Conservation (phyloP, 2,329 filamentous ascomycete species). For the Diplocarpon mali region DNA sequence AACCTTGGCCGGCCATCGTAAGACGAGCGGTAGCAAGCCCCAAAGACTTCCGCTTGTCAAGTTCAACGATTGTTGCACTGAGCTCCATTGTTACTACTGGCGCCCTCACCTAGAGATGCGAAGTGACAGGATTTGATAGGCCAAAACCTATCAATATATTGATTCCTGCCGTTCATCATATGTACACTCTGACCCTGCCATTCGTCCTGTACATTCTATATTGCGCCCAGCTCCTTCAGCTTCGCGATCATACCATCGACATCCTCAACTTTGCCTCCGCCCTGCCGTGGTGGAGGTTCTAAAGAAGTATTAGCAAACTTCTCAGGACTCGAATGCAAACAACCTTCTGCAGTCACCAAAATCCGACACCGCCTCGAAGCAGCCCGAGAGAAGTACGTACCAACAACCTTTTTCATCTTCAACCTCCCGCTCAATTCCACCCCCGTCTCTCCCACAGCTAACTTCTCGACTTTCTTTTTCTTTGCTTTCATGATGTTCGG, state of each 20-base stretch:
- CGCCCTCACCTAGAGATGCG: too few species aligned
- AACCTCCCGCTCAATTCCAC: slow-evolving; percentile 64
- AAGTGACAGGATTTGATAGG: too few species aligned
- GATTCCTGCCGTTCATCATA: too few species aligned
- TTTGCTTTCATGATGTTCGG: slow-evolving; percentile 99
- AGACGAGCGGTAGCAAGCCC: too few species aligned
- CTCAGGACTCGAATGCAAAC: too few species aligned
- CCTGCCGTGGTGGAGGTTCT: slow-evolving; percentile 81
- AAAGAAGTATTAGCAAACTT: slow-evolving; percentile 10
- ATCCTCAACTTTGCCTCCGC: slow-evolving; percentile 93
- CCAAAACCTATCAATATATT: too few species aligned
- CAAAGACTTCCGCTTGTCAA: too few species aligned
- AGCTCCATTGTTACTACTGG: too few species aligned
- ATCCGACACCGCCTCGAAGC: not conserved
- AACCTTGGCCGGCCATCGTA: too few species aligned
- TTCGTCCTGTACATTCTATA: slow-evolving; percentile 13
- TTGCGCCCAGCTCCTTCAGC: slow-evolving; percentile 88
- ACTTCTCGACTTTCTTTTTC: slow-evolving; percentile 98
- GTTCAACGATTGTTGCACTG: too few species aligned
- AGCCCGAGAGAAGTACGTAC: slow-evolving; percentile 36
- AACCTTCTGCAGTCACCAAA: too few species aligned
- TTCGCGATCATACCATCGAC: slow-evolving; percentile 89
- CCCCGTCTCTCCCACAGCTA: slow-evolving; percentile 72
- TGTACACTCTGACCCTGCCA: too few species aligned
- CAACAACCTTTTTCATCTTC: slow-evolving; percentile 81